A percentile compares a stretch with the other conserved stretches of the same genome.
These are phyloP conservation scores for Biancaea sappan DNA, from an alignment of 306 rosid species.

Conservation along the genomic window DNA sequence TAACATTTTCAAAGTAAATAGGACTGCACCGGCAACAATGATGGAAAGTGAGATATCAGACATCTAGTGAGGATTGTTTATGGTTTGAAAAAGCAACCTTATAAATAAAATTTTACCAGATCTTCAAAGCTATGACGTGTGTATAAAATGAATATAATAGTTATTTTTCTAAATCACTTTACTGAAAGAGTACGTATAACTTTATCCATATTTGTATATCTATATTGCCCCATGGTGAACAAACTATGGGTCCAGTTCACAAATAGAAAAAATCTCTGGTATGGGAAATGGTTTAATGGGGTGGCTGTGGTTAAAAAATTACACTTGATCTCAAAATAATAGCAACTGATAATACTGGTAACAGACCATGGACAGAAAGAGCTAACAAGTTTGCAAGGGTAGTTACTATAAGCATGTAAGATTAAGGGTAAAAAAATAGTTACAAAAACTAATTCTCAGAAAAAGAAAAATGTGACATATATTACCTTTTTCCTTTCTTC, in stretches of 20 bases:
- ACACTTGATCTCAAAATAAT: background rate
- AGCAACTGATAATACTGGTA: slow-evolving; percentile 16
- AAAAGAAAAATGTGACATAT: slow-evolving; percentile 7
- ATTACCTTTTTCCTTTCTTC: slow-evolving; percentile 85
- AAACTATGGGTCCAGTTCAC: slow-evolving; percentile 8
- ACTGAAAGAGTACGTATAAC: slow-evolving; percentile 13
- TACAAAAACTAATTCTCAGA: background rate
- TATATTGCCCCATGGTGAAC: slow-evolving; percentile 5
- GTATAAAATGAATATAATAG: slow-evolving; percentile 15
- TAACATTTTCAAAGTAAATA: slow-evolving; percentile 22
- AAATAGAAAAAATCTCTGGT: slow-evolving; percentile 6
- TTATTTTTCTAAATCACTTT: slow-evolving; percentile 1
- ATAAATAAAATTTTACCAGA: background rate
- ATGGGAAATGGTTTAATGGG: background rate
- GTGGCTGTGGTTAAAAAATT: background rate
- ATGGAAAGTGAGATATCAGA: slow-evolving; percentile 26
- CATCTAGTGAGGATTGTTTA: background rate
- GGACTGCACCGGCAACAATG: slow-evolving; percentile 1
- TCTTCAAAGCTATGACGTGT: background rate
- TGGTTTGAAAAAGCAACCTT: slow-evolving; percentile 14
- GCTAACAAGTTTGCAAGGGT: slow-evolving; percentile 9
- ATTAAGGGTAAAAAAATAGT: background rate
- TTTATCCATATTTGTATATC: background rate
- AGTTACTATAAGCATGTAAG: slow-evolving; percentile 6
- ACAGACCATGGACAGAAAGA: slow-evolving; percentile 1